Percentiles rank a stretch among this genome's conserved stretches.
phyloP scores from a whole-genome alignment of 2,329 filamentous ascomycete species.

The Penicillium sp. region DNA sequence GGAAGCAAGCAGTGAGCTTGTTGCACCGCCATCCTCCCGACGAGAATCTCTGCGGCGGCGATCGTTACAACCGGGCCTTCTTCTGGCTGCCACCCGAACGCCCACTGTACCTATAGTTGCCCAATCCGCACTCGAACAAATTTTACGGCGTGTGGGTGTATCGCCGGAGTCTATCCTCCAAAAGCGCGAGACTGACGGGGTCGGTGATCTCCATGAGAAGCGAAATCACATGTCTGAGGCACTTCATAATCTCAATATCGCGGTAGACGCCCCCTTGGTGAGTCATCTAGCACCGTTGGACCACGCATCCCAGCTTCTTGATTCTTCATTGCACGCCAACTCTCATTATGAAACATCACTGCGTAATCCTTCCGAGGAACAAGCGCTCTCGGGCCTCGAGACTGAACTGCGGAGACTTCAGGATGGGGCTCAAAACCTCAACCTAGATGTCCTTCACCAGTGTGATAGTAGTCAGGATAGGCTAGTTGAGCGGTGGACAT shows the following conservation, averaged over 20 bases:
- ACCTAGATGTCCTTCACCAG: conserved; percentile 34
- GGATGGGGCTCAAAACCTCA: conserved; percentile 34
- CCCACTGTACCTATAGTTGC: conserved; percentile 18
- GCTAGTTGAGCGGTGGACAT: conserved; percentile 38
- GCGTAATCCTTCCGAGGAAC: conserved; percentile 28
- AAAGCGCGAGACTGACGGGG: conserved; percentile 19
- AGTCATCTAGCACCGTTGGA: conserved; percentile 33
- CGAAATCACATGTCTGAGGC: conserved; percentile 30
- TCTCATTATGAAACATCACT: conserved; percentile 32
- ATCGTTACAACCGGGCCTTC: conserved; percentile 24
- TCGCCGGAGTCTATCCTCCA: conserved; percentile 29
- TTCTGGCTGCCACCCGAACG: conserved; percentile 14
- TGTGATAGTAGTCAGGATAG: conserved; percentile 31
- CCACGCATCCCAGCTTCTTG: conserved; percentile 34
- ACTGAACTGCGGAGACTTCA: conserved; percentile 31
- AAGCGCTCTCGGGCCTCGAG: conserved; percentile 32
- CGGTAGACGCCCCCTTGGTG: conserved; percentile 33
- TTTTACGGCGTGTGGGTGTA: conserved; percentile 38
- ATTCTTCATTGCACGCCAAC: conserved; percentile 31
- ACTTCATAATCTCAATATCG: conserved; percentile 27
- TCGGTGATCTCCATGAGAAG: conserved; percentile 30
- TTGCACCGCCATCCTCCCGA: conserved; percentile 24
- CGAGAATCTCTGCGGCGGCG: conserved; percentile 30
- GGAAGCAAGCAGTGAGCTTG: conserved; percentile 28
- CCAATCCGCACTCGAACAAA: conserved; percentile 28